These are phyloP conservation scores for Endothia cerciana DNA, from an alignment of 2,329 filamentous ascomycete genomes.

Conservation along the genomic window DNA sequence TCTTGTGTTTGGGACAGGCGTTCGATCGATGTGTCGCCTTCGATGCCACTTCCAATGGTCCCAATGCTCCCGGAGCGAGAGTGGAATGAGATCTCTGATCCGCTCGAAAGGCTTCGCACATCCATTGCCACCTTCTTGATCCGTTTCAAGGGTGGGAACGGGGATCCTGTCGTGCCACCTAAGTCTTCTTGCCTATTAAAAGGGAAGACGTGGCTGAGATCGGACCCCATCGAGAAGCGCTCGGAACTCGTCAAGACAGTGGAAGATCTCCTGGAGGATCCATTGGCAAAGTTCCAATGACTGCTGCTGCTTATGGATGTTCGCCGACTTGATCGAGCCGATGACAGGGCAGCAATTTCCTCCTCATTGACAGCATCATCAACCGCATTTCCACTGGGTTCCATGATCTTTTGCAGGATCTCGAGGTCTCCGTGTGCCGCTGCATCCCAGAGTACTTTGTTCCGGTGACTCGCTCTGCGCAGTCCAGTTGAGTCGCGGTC, in stretches of 20 bases:
- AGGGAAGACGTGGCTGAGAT: slow-evolving; percentile 85
- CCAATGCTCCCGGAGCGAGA: slow-evolving; percentile 80
- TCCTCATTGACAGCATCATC: slow-evolving; percentile 52
- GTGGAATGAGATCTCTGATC: slow-evolving; percentile 80
- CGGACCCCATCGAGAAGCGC: slow-evolving; percentile 58
- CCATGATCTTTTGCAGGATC: slow-evolving; percentile 77
- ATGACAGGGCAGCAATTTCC: slow-evolving; percentile 34
- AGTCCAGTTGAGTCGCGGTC: slow-evolving; percentile 80
- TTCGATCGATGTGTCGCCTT: slow-evolving; percentile 86
- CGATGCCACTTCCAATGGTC: slow-evolving; percentile 72
- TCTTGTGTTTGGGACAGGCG: slow-evolving; percentile 73
- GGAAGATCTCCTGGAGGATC: slow-evolving; percentile 43
- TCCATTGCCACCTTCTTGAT: slow-evolving; percentile 88
- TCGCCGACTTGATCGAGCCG: slow-evolving; percentile 47
- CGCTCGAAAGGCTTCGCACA: slow-evolving; percentile 82
- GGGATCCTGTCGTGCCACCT: slow-evolving; percentile 36
- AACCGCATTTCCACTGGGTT: slow-evolving; percentile 63
- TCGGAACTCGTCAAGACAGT: slow-evolving; percentile 49
- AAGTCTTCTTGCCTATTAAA: slow-evolving; percentile 69
- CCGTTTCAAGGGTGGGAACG: slow-evolving; percentile 50
- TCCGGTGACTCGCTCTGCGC: slow-evolving; percentile 82
- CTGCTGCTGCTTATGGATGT: slow-evolving; percentile 46
- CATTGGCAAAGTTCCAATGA: slow-evolving; percentile 51
- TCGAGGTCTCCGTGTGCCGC: slow-evolving; percentile 75
- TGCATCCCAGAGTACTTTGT: slow-evolving; percentile 87